A percentile compares a stretch with the other conserved stretches of the same genome.
Evolutionary conservation across 75 land plant species (phyloP).

Genomic region (Chamaecyparis obtusa): DNA sequence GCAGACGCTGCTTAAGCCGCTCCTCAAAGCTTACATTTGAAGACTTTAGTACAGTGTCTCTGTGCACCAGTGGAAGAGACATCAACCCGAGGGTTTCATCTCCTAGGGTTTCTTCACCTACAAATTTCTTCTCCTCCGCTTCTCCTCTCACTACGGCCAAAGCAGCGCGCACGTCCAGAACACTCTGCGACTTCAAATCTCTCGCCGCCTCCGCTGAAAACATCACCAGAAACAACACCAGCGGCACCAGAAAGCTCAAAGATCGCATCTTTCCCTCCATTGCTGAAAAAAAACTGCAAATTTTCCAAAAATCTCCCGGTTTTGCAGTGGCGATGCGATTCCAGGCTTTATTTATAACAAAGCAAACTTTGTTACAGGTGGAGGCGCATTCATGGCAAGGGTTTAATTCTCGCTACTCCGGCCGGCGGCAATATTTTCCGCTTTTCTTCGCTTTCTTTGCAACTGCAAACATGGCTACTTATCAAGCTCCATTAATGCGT

Average conservation of each 20-base stretch:
- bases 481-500: neutral
- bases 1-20: neutral
- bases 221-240: too few relatives aligned
- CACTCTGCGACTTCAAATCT: neutral
- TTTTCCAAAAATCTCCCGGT: too few relatives aligned
- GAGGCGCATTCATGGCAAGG: neutral
- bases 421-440: neutral
- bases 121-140: neutral
- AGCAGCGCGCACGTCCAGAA: neutral
- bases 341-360: neutral
- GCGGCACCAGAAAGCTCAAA: neutral
- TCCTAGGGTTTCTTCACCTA: neutral
- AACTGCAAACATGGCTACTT: neutral
- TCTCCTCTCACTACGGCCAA: neutral
- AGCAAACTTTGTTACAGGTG: neutral
- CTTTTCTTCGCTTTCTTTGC: too few relatives aligned
- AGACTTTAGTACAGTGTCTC: neutral
- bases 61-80: slow-evolving; percentile 1
- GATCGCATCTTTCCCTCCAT: neutral
- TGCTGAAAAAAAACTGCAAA: too few relatives aligned
- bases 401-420: neutral
- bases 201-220: neutral
- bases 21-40: neutral
- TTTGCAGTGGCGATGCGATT: too few relatives aligned
- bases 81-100: neutral